phyloP scores from a whole-genome alignment of 495 filamentous ascomycete species.

The Neurospora sp. region DNA sequence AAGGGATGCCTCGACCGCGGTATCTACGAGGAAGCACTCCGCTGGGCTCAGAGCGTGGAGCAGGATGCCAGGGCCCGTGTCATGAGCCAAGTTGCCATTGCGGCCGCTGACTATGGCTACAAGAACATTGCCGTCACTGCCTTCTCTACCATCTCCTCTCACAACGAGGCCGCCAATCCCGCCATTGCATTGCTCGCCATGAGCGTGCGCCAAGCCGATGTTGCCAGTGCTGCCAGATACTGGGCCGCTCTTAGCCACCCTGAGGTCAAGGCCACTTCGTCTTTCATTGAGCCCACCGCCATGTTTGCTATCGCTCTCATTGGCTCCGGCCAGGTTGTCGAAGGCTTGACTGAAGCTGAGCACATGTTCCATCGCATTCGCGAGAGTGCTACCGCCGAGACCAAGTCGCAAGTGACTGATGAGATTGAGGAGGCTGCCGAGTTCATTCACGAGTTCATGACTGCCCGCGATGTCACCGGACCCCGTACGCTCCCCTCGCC shows the following conservation, averaged over 20 bases:
- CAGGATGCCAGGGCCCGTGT: constrained; percentile 19
- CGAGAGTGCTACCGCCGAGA: constrained; percentile 31
- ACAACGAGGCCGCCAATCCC: constrained; percentile 44
- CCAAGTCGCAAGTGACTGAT: constrained; percentile 48
- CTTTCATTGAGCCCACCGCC: constrained; percentile 73
- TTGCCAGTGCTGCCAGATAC: constrained; percentile 62
- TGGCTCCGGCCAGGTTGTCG: constrained; percentile 65
- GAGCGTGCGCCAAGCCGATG: constrained; percentile 67
- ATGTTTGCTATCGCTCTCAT: constrained; percentile 82
- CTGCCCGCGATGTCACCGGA: constrained; percentile 35
- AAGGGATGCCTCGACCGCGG: constrained; percentile 54
- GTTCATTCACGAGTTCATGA: constrained; percentile 72
- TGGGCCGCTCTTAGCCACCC: constrained; percentile 61
- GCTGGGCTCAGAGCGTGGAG: constrained; percentile 47
- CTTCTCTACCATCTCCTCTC: constrained; percentile 45
- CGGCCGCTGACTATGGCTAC: constrained; percentile 72
- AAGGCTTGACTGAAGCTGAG: constrained; percentile 65
- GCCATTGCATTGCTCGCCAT: constrained; percentile 82
- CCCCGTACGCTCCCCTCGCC: constrained; percentile 31
- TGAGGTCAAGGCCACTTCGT: constrained; percentile 43
- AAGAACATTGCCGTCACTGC: constrained; percentile 58
- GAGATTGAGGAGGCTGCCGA: constrained; percentile 82
- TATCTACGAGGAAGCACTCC: constrained; percentile 55
- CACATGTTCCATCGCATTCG: constrained; percentile 76
- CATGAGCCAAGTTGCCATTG: constrained; percentile 37